Percentiles rank a stretch among this genome's conserved stretches.
Evolutionary conservation across 2,329 filamentous ascomycete genomes (phyloP).

Genomic region (Clonostachys rhizophaga): DNA sequence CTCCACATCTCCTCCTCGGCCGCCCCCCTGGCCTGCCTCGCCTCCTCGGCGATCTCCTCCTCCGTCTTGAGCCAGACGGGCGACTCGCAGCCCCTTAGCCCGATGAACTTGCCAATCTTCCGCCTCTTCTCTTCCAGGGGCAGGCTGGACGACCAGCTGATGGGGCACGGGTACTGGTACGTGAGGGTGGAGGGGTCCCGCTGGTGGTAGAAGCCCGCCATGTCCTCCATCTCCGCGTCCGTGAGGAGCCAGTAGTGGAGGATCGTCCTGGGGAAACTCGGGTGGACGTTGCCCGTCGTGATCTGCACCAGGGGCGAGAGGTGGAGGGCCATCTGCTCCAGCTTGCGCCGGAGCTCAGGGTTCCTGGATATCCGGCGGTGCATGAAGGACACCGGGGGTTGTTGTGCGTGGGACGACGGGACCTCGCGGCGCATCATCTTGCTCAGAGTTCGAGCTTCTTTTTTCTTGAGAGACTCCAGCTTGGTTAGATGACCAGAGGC

Average conservation of each 20-base stretch:
- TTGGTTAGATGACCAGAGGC: too few relatives aligned
- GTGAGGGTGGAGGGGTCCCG: constrained; percentile 50
- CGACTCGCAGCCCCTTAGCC: constrained; percentile 52
- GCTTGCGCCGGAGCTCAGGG: constrained; percentile 53
- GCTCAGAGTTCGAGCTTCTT: constrained; percentile 3
- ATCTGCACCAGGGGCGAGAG: constrained; percentile 65
- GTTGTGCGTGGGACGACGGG: constrained; percentile 20
- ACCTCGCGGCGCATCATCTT: constrained; percentile 26
- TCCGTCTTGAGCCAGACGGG: constrained; percentile 32
- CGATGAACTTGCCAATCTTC: constrained; percentile 71
- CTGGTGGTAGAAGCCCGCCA: constrained; percentile 73
- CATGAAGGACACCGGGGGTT: constrained; percentile 9
- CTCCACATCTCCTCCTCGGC: constrained; percentile 42
- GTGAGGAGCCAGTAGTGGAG: constrained; percentile 73
- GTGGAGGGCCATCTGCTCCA: constrained; percentile 59
- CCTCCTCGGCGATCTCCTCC: constrained; percentile 41
- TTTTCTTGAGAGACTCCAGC: not conserved
- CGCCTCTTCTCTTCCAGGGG: constrained; percentile 64
- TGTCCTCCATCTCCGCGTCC: constrained; percentile 62
- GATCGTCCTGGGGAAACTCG: constrained; percentile 60
- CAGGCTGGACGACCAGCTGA: constrained; percentile 53
- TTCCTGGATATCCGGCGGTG: constrained; percentile 30
- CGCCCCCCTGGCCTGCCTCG: constrained; percentile 25
- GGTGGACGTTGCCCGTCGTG: constrained; percentile 56
- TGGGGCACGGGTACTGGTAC: constrained; percentile 61